Base-by-base conservation (phyloP, 305 asterid species). In the Fraxinus angustifolia region DNA sequence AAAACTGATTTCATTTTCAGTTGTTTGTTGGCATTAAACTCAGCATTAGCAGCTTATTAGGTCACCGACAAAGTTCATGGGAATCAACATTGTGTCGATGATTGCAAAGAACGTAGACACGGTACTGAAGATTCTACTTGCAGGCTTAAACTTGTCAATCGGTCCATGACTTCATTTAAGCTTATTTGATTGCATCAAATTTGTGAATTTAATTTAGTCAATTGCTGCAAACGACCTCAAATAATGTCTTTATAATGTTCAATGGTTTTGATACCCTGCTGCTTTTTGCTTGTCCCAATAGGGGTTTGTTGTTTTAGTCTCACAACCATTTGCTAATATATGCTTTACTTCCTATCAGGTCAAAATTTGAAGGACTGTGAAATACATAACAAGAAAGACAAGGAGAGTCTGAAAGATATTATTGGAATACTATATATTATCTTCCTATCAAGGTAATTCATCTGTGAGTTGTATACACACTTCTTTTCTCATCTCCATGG, bases 401-500 rank as follows among this genome's bases (percentile, higher is more conserved):
- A 26, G 36, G 17, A 67, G n/a, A 67, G 19, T 65, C 31, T 26
- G 36, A 67, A 3, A 67, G 34, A 30, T 67, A 28, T 67, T 65
- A 67, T 67, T 67, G 33, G 31, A 62, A 26, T 62, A 23, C 34
- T 62, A 23, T 60, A 21, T 62, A 67, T 12, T 28, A 67, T 26
- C 16, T 30, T 26, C 36, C 38, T 26, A 11, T 30, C 72, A 62
- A 67, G 36, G 35, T 67, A 67, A 67, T 67, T 67, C 12, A 62
- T 23, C 74, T 3, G 21, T 12, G 19, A 67, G 74, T 26, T 67
- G 31, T 67, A 67, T 28, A 67, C 11, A 67, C 74, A 30, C 74
- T 67, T 67, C 74, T 67, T 67, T 67, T 53, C 74, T 67, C 74
- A 30, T 67, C 74, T 67, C 31, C 74, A 67, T 8, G 35, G 38